Conservation (phyloP, 2,329 filamentous ascomycete species). For the Ophiognomonia clavigignenti-juglandacearum region DNA sequence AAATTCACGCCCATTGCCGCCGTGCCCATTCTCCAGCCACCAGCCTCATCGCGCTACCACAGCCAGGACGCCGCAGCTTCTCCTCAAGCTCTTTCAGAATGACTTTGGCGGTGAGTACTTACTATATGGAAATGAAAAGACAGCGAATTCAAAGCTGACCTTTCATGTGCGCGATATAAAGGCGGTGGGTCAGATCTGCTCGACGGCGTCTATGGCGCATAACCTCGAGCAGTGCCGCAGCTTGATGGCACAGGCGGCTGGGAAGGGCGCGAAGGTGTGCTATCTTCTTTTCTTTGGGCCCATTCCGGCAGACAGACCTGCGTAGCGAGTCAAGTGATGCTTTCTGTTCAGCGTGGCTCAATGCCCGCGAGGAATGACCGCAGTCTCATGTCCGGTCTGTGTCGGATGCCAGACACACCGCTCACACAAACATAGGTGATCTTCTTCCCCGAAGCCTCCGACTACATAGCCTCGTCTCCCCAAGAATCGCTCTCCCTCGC, state of each 20-base stretch:
- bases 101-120: background rate
- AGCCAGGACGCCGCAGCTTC: background rate
- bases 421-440: slow-evolving; percentile 34
- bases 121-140: too few species aligned
- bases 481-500: slow-evolving; percentile 67
- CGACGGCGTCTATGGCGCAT: slow-evolving; percentile 69
- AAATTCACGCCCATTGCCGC: too few species aligned
- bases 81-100: background rate
- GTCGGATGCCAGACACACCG: background rate
- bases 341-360: too few species aligned
- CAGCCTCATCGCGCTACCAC: background rate
- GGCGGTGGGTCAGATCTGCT: slow-evolving; percentile 88
- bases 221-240: slow-evolving; percentile 76
- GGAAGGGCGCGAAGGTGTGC: slow-evolving; percentile 70
- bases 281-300: too few species aligned
- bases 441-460: slow-evolving; percentile 87
- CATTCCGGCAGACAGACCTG: too few species aligned
- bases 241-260: slow-evolving; percentile 67
- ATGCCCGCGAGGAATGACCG: too few species aligned
- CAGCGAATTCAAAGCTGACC: too few species aligned
- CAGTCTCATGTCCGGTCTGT: too few species aligned
- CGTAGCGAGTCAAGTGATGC: too few species aligned
- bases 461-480: slow-evolving; percentile 74
- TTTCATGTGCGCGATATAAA: slow-evolving; percentile 30
- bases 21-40: too few species aligned